phyloP scores from a whole-genome alignment of 2,329 filamentous ascomycete species.

The Ophiosphaerella herpotricha region DNA sequence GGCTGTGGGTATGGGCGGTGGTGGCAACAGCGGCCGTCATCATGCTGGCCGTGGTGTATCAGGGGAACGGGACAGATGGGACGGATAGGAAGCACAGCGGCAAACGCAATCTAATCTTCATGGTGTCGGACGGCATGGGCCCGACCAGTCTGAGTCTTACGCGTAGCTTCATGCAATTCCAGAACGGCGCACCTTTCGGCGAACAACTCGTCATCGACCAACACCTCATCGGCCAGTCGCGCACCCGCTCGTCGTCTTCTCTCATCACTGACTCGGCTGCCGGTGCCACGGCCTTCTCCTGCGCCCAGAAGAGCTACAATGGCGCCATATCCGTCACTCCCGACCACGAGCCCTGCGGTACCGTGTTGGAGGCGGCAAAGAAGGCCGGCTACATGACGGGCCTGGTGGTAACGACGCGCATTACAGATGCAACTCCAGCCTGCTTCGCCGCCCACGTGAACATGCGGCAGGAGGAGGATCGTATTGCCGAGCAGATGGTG shows the following conservation, averaged over 20 bases:
- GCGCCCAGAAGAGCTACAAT: slow-evolving; percentile 93
- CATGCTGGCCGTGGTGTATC: slow-evolving; percentile 79
- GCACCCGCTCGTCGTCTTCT: slow-evolving; percentile 81
- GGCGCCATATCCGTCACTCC: slow-evolving; percentile 90
- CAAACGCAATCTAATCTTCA: slow-evolving; percentile 95
- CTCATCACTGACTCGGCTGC: slow-evolving; percentile 94
- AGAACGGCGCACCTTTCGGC: slow-evolving; percentile 71
- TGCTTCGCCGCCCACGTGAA: slow-evolving; percentile 92
- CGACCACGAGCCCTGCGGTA: slow-evolving; percentile 84
- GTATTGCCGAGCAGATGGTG: slow-evolving; percentile 89
- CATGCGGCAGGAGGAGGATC: slow-evolving; percentile 78
- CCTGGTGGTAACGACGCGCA: slow-evolving; percentile 89
- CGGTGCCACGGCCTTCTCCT: slow-evolving; percentile 96
- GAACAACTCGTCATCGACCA: slow-evolving; percentile 81
- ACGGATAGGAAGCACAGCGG: slow-evolving; percentile 49
- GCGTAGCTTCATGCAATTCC: slow-evolving; percentile 80
- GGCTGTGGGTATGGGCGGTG: slow-evolving; percentile 81
- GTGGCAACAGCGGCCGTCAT: slow-evolving; percentile 79
- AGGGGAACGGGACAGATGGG: slow-evolving; percentile 54
- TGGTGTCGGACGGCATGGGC: slow-evolving; percentile 99
- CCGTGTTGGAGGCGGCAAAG: slow-evolving; percentile 91
- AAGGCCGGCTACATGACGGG: slow-evolving; percentile 89
- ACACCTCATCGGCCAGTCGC: slow-evolving; percentile 86
- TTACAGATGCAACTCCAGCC: slow-evolving; percentile 95
- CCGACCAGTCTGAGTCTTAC: slow-evolving; percentile 88